Evolutionary conservation across 1,284 basidiomycete species (phyloP).

Genomic region (Malassezia restricta): DNA sequence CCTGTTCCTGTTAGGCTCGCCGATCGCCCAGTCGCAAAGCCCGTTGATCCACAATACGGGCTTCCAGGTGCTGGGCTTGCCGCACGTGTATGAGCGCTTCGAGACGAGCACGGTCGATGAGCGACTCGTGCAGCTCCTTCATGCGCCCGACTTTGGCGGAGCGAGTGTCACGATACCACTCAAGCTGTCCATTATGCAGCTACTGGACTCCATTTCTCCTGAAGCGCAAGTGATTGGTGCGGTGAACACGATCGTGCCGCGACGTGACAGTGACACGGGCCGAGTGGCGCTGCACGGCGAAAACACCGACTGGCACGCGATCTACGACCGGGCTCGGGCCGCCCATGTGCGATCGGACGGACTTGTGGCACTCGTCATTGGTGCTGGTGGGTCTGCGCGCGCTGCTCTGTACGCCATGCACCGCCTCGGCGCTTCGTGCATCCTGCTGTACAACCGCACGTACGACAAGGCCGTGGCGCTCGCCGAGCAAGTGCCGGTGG

Average conservation of each 20-base stretch:
- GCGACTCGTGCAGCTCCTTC: conserved; percentile 57
- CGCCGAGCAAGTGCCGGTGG: conserved; percentile 22
- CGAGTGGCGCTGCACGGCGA: conserved; percentile 26
- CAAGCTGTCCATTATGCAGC: conserved; percentile 34
- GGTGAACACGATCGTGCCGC: conserved; percentile 41
- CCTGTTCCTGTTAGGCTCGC: conserved; percentile 79
- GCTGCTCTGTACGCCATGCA: conserved; percentile 42
- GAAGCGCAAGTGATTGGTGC: conserved; percentile 40
- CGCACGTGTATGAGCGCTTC: conserved; percentile 52
- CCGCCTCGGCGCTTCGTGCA: conserved; percentile 28
- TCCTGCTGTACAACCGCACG: conserved; percentile 44
- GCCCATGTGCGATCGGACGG: conserved; percentile 11
- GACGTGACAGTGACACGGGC: conserved; percentile 12
- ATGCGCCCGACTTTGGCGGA: conserved; percentile 69
- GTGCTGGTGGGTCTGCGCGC: conserved; percentile 42
- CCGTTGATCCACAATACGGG: conserved; percentile 85
- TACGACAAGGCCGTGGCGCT: conserved; percentile 29
- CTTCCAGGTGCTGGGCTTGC: conserved; percentile 68
- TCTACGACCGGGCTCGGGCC: conserved; percentile 16
- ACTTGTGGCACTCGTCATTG: conserved; percentile 34
- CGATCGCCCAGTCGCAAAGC: conserved; percentile 78
- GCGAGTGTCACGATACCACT: conserved; percentile 66
- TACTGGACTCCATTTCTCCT: conserved; percentile 33
- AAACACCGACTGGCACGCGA: conserved; percentile 45
- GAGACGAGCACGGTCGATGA: conserved; percentile 62